These are phyloP conservation scores for Prunella vulgaris DNA, from an alignment of 257 asterid species.

Conservation along the genomic window DNA sequence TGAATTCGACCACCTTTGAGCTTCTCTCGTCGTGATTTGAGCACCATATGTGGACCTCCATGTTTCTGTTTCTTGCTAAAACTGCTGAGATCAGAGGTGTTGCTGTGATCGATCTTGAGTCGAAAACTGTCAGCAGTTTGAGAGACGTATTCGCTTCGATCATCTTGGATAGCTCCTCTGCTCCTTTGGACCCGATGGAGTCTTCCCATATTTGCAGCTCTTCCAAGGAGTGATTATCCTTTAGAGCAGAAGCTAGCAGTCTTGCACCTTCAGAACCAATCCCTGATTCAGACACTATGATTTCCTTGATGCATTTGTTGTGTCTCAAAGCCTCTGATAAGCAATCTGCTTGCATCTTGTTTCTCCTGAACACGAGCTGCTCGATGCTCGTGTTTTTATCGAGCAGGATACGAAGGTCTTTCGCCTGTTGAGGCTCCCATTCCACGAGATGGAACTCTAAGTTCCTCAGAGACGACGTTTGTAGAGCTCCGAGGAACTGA, in stretches of 20 bases:
- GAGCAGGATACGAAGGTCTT: slow-evolving; percentile 33
- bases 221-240: slow-evolving; percentile 45
- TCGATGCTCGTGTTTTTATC: slow-evolving; percentile 30
- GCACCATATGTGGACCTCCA: slow-evolving; percentile 77
- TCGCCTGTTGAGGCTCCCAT: slow-evolving; percentile 51
- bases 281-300: slow-evolving; percentile 55
- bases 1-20: slow-evolving; percentile 57
- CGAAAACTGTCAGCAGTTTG: slow-evolving; percentile 51
- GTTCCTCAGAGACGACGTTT: slow-evolving; percentile 34
- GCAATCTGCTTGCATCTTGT: slow-evolving; percentile 43
- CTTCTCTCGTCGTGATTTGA: slow-evolving; percentile 27
- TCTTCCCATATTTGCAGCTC: slow-evolving; percentile 80
- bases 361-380: slow-evolving; percentile 47
- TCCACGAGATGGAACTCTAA: slow-evolving; percentile 59
- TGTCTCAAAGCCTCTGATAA: slow-evolving; percentile 42
- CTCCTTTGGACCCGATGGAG: slow-evolving; percentile 69
- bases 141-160: slow-evolving; percentile 79
- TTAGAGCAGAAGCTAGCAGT: slow-evolving; percentile 53
- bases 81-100: slow-evolving; percentile 75
- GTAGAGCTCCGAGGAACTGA: slow-evolving; percentile 39
- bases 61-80: slow-evolving; percentile 64
- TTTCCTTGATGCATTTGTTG: slow-evolving; percentile 41
- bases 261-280: slow-evolving; percentile 63
- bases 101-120: slow-evolving; percentile 42
- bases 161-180: slow-evolving; percentile 81